Evolutionary conservation across 768 basidiomycete genomes (phyloP), one percentile per base, ranked within the genome.

Genomic region (Clitopilus passeckerianus): DNA sequence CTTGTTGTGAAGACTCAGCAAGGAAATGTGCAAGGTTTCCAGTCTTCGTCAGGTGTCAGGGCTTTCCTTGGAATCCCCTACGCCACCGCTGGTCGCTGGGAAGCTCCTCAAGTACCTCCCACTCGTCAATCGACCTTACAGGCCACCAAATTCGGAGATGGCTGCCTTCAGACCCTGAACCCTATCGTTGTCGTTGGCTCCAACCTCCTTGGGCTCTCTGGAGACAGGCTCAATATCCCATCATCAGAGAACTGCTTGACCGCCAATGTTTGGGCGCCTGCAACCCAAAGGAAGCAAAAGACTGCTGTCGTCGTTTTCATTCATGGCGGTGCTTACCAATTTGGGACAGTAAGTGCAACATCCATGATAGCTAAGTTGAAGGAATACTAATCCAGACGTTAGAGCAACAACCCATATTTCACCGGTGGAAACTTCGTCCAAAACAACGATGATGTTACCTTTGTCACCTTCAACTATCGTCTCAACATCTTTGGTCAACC

Each of bases 401-500:
- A 74, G 70, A 70, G 69, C 58, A 68, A 68, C 50, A 59, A 66
- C 24, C 56, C 67, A 10, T 57, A 59, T 0, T 72, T 72, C 59
- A 57, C 66, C 30, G 73, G 71, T 1, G 56, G 64, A 34, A 70
- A 67, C 50, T 65, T 74, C 33, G 73, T 72, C n/a, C 66, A 68
- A 18, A 68, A 71, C 35, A 61, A 70, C 52, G 70, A 72, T 57
- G 71, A 72, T 57, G 67, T 74, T 57, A 70, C 66, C 1, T 46
- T 74, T 23, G 71, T 74, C n/a, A 69, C 71, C 1, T 66, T 74
- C 61, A 75, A 74, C 59, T 75, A 75, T 53, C 66, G 74, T 14
- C 57, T 67, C n/a, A 74, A 73, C 53, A 71, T 74, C 34, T 74
- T 74, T 59, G 72, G 72, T 1, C 70, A 72, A 59, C 74, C 74